phyloP scores from a whole-genome alignment of 495 filamentous ascomycete genomes.

The Lindgomyces ingoldianus region DNA sequence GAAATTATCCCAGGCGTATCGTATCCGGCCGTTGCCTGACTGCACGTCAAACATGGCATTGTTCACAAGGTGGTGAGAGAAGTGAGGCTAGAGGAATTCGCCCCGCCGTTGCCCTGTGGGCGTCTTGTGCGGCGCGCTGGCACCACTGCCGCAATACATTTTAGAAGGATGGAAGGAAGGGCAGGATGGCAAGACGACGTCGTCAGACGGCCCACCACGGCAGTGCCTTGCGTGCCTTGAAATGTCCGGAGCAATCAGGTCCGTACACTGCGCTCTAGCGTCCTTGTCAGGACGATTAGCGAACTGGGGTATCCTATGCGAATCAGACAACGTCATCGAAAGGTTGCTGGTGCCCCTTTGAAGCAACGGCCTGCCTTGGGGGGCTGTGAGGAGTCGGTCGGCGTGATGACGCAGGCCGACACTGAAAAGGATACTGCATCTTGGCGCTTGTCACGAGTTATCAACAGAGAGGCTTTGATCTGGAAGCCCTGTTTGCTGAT shows the following conservation, averaged over 20 bases:
- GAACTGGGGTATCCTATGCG: not conserved
- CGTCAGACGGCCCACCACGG: constrained; percentile 15
- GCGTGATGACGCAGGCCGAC: not conserved
- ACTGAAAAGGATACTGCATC: not conserved
- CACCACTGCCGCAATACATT: constrained; percentile 4
- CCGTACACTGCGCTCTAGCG: constrained; percentile 10
- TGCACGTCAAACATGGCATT: constrained; percentile 3
- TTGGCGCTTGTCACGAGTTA: too few species aligned
- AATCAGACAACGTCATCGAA: not conserved
- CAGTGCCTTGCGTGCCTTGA: constrained; percentile 19
- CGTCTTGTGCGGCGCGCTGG: not conserved
- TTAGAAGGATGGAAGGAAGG: not conserved
- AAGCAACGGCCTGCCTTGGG: not conserved
- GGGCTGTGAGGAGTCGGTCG: not conserved
- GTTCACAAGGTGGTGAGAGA: constrained; percentile 4
- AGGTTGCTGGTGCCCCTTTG: not conserved
- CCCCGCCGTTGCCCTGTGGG: not conserved
- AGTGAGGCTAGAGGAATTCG: not conserved
- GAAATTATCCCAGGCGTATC: not conserved
- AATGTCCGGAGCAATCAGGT: constrained; percentile 28
- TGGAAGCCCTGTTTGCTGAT: too few species aligned
- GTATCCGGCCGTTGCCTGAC: not conserved
- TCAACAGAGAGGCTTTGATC: too few species aligned
- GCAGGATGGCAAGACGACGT: not conserved
- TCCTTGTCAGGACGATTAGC: constrained; percentile 14